Evolutionary conservation across 371 early-diverging fungal genomes (phyloP).

Genomic region (Apophysomyces ossiformis): DNA sequence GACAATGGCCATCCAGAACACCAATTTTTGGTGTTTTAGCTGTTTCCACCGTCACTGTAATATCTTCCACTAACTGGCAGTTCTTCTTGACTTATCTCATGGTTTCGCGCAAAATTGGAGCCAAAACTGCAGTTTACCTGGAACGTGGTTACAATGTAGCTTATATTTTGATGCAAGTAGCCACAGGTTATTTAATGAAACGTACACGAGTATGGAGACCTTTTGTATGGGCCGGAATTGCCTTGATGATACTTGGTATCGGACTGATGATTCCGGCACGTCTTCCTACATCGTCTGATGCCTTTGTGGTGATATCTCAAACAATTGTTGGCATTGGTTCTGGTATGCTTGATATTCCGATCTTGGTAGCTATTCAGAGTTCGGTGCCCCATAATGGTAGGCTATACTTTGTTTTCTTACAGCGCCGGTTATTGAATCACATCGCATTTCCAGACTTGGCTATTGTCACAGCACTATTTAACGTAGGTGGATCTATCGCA

Average conservation of each 20-base stretch:
- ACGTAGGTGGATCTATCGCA: constrained; percentile 41
- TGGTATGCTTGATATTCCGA: constrained; percentile 39
- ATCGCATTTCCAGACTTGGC: constrained; percentile 32
- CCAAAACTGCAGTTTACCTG: constrained; percentile 29
- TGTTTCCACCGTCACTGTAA: constrained; percentile 43
- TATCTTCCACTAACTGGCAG: constrained; percentile 44
- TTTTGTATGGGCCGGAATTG: constrained; percentile 64
- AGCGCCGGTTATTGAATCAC: not conserved
- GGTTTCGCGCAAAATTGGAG: constrained; percentile 43
- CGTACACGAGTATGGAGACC: constrained; percentile 46
- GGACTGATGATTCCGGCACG: constrained; percentile 54
- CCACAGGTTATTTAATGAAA: constrained; percentile 42
- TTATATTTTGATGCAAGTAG: constrained; percentile 33
- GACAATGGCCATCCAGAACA: constrained; percentile 48
- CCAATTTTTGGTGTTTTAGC: constrained; percentile 49
- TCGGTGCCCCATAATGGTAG: constrained; percentile 42
- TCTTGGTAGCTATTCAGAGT: constrained; percentile 43
- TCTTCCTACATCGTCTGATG: constrained; percentile 30
- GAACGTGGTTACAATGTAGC: constrained; percentile 44
- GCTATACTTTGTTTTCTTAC: not conserved
- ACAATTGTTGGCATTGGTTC: constrained; percentile 45
- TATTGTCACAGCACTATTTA: constrained; percentile 39
- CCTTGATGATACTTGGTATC: constrained; percentile 50
- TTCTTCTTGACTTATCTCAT: constrained; percentile 49
- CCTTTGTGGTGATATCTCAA: constrained; percentile 42